A percentile compares a stretch with the other conserved stretches of the same genome.
Evolutionary conservation across 805 yeast species (phyloP).

Genomic region (Lachancea meyersii): DNA sequence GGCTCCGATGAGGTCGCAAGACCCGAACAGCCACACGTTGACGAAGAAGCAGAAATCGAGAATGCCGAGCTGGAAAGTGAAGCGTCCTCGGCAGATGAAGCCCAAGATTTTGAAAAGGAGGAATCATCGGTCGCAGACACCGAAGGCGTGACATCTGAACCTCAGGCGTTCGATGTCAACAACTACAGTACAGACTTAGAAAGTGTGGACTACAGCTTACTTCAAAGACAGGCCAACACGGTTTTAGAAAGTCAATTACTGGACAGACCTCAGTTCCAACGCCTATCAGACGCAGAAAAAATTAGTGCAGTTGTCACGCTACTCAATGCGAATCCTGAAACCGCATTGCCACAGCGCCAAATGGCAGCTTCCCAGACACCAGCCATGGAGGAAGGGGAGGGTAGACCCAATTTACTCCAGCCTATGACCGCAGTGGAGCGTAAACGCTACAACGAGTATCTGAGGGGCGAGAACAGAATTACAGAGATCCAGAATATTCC

Average conservation of each 20-base stretch:
- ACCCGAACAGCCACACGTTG: conserved; percentile 2
- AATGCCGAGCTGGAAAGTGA: not conserved
- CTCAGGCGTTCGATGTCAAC: conserved; percentile 4
- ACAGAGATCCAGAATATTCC: conserved; percentile 66
- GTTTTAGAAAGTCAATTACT: conserved; percentile 27
- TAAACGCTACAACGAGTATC: conserved; percentile 45
- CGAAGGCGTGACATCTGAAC: not conserved
- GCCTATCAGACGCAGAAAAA: conserved; percentile 34
- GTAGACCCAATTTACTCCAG: conserved; percentile 51
- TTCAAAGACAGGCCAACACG: conserved; percentile 29
- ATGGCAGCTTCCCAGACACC: not conserved
- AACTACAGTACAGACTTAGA: conserved; percentile 5
- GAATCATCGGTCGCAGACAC: not conserved
- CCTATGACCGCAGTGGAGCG: conserved; percentile 54
- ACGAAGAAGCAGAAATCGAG: conserved; percentile 1
- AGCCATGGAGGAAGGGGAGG: conserved; percentile 29
- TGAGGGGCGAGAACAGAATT: conserved; percentile 46
- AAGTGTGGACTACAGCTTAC: conserved; percentile 21
- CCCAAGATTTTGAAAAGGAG: not conserved
- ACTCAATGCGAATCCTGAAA: conserved; percentile 31
- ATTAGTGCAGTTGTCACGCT: conserved; percentile 25
- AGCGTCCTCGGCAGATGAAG: not conserved
- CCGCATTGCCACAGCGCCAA: conserved; percentile 36
- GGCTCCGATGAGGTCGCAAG: not conserved
- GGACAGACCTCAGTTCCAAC: conserved; percentile 30